Evolutionary conservation across 805 yeast species (phyloP).

Genomic region (Candida tammaniensis): DNA sequence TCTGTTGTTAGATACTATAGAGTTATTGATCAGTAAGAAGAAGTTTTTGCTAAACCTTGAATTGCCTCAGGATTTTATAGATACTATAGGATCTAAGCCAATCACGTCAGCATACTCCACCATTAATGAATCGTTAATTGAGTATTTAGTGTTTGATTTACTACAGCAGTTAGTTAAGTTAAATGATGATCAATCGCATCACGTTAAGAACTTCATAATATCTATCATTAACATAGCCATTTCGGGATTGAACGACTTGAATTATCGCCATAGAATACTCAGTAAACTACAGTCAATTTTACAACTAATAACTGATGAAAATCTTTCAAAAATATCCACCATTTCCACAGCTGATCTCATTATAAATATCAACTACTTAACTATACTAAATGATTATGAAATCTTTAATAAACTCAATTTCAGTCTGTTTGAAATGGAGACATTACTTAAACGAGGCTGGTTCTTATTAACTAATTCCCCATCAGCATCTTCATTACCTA

Average conservation of each 20-base stretch:
- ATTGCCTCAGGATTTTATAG: slow-evolving; percentile 10
- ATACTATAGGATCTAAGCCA: no score
- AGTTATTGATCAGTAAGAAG: slow-evolving; percentile 30
- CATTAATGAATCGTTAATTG: no score
- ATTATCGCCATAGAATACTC: slow-evolving; percentile 17
- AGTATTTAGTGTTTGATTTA: slow-evolving; percentile 5
- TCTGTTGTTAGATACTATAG: slow-evolving; percentile 27
- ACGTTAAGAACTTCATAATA: slow-evolving; percentile 32
- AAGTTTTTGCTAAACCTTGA: slow-evolving; percentile 21
- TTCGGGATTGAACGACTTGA: slow-evolving; percentile 25
- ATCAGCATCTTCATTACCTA: slow-evolving; percentile 1
- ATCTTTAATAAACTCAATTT: slow-evolving; percentile 20
- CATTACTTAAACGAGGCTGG: slow-evolving; percentile 29
- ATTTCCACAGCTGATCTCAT: neutral
- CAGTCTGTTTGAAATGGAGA: slow-evolving; percentile 27
- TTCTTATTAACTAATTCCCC: slow-evolving; percentile 15
- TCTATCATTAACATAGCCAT: slow-evolving; percentile 29
- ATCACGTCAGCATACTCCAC: no score
- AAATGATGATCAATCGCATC: slow-evolving; percentile 14
- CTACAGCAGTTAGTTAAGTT: slow-evolving; percentile 1
- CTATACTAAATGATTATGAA: slow-evolving; percentile 37
- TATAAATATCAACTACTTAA: slow-evolving; percentile 28
- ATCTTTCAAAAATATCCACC: neutral
- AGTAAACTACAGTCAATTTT: slow-evolving; percentile 1
- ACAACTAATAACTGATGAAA: slow-evolving; percentile 1